Evolutionary conservation across 176 grass and related monocot species (phyloP), one percentile per base, ranked within the genome.

Genomic region (Luzula sylvatica): DNA sequence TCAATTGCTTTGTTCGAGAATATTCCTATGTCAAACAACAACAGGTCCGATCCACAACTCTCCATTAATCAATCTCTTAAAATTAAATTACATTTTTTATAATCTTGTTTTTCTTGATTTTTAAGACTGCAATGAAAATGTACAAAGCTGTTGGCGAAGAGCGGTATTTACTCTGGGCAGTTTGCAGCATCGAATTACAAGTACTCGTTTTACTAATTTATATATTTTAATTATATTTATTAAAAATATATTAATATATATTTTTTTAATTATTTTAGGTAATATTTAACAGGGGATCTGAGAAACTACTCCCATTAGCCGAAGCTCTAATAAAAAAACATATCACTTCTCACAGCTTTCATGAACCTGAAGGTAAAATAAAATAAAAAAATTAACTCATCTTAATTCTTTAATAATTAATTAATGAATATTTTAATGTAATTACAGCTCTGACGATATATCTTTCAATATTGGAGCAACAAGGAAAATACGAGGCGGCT

Each of bases 11-110:
- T 26, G 92, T 86, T 47, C 83, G 85, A 24, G 92, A 96, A 55
- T 96, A 80, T 60, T 82, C 81, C 16, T 96, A 79, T 74, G 85
- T 96, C 68, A 96, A 86, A 69, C 92, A 96, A 79, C 92, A 96
- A 20, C 92, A 96, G 81, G 92, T 95, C 58, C n/a, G n/a, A n/a
- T n/a, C n/a, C n/a, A n/a, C n/a, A n/a, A n/a, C n/a, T n/a, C n/a
- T n/a, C n/a, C n/a, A n/a, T n/a, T n/a, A n/a, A n/a, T n/a, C n/a
- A n/a, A n/a, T n/a, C n/a, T n/a, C n/a, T n/a, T n/a, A n/a, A n/a
- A n/a, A n/a, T n/a, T n/a, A n/a, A n/a, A n/a, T n/a, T n/a, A n/a
- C n/a, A n/a, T n/a, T n/a, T n/a, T n/a, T n/a, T n/a, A n/a, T n/a
- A n/a, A n/a, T n/a, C n/a, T n/a, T n/a, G 7, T 53, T 61, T 42